Evolutionary conservation across 2,329 filamentous ascomycete genomes (phyloP), one percentile per base, ranked within the genome.

Genomic region (Calycina marina): DNA sequence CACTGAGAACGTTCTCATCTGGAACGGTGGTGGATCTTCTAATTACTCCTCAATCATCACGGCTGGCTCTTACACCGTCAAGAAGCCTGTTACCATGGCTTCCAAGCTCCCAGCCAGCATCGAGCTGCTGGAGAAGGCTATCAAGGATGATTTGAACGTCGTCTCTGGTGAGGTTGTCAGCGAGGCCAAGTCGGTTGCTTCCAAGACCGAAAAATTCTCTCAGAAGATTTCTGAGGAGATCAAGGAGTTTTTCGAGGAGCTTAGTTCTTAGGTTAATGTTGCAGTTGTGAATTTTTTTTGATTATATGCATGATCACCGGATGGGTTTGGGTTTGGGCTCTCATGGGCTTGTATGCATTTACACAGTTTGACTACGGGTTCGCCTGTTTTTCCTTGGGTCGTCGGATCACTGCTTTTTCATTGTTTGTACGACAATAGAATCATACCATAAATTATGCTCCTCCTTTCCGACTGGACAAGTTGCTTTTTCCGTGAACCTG

Each of bases 1-100:
- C 57, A 98, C 92, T 47, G 75, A 76, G 57, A 98, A 98, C 72
- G 68, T 93, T 54, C 84, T 98, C 41, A 88, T 88, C 59, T 98
- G 86, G 88, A 98, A 98, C 72, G 90, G 92, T 56, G 92, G 85
- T 63, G 90, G 90, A 53, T 80, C 73, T 55, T 76, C 70, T 64
- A 93, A 98, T 78, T 94, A 82, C 73, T 70, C 72, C 40, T 66
- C 80, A 49, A 93, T 94, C 51, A 60, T 93, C 42, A 62, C 73
- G 48, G 65, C 73, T 48, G 81, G 83, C 51, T 65, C 72, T 51
- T 88, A 86, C 66, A 67, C 69, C 47, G 65, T 57, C 42, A 61
- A 68, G 51, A 53, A 58, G 46, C 48, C 58, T 31, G 47, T 58
- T 34, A 58, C 63, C 44, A 56, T 56, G 15, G 38, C 58, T 28